Percentiles rank a stretch among this genome's conserved stretches.
Evolutionary conservation across 129 eudicot genomes (phyloP).

Genomic region (Rutidosis leptorrhynchoides): DNA sequence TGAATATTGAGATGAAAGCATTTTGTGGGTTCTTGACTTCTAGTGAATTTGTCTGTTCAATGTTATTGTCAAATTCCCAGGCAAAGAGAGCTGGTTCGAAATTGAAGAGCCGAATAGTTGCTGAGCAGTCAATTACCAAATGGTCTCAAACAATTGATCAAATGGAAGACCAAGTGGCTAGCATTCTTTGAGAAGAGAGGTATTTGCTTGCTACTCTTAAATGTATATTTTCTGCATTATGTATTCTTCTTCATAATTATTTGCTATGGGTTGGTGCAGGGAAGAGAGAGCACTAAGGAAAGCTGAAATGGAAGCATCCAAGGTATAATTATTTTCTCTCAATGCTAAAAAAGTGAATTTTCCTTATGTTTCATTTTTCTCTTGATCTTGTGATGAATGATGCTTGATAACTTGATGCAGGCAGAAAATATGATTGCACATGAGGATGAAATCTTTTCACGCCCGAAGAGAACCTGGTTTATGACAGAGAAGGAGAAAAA

Average conservation of each 20-base stretch:
- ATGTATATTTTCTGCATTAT: background rate
- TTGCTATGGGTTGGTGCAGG: constrained; percentile 36
- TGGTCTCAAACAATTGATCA: constrained; percentile 77
- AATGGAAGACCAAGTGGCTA: constrained; percentile 82
- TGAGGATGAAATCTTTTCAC: constrained; percentile 77
- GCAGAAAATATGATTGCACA: constrained; percentile 92
- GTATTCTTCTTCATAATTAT: background rate
- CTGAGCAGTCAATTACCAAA: constrained; percentile 71
- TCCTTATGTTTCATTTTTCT: too few relatives aligned
- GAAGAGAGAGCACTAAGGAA: constrained; percentile 90
- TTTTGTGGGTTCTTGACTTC: too few relatives aligned
- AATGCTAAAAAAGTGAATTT: too few relatives aligned
- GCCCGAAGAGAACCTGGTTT: constrained; percentile 93
- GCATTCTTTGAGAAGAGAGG: constrained; percentile 88
- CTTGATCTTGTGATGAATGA: too few relatives aligned
- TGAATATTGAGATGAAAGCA: too few relatives aligned
- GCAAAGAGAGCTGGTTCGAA: constrained; percentile 83
- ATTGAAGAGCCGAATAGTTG: constrained; percentile 74
- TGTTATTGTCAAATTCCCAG: too few relatives aligned
- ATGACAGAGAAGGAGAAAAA: constrained; percentile 82
- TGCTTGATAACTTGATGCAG: too few relatives aligned
- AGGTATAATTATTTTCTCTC: too few relatives aligned
- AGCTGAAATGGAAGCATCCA: constrained; percentile 94
- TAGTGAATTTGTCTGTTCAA: too few relatives aligned
- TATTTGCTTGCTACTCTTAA: too few relatives aligned